Evolutionary conservation across 768 basidiomycete species (phyloP).

Genomic region (Zangia roseola): DNA sequence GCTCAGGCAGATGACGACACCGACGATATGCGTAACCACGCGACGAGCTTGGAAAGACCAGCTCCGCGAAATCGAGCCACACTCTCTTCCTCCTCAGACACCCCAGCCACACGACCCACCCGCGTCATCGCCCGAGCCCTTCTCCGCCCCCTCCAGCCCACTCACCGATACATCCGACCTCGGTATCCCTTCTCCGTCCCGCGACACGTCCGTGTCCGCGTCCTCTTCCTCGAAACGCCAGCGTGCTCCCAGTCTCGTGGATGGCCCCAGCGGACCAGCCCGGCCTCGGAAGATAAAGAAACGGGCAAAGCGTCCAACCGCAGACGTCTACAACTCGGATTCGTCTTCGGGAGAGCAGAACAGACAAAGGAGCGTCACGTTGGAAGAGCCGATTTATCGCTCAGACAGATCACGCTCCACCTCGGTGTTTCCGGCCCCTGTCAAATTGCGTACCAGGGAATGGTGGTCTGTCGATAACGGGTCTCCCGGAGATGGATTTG

Average conservation of each 20-base stretch:
- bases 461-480: conserved; percentile 57
- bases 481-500: conserved; percentile 46
- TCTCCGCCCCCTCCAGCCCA: conserved; percentile 19
- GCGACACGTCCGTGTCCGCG: conserved; percentile 22
- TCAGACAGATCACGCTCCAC: conserved; percentile 63
- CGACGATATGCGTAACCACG: conserved; percentile 29
- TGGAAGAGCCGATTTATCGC: conserved; percentile 56
- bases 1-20: conserved; percentile 13
- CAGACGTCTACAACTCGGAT: conserved; percentile 24
- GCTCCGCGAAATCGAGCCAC: conserved; percentile 11
- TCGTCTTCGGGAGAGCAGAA: conserved; percentile 47
- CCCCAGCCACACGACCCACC: conserved; percentile 1
- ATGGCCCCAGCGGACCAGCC: background rate
- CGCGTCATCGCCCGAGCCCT: conserved; percentile 19
- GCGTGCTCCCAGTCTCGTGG: conserved; percentile 10
- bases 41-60: conserved; percentile 30
- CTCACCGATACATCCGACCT: conserved; percentile 24
- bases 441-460: conserved; percentile 30
- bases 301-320: conserved; percentile 24
- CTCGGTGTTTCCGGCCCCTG: conserved; percentile 43
- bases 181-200: conserved; percentile 11
- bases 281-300: conserved; percentile 27
- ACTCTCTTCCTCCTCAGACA: background rate
- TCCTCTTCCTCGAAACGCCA: conserved; percentile 28
- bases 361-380: conserved; percentile 36